A percentile compares a stretch with the other conserved stretches of the same genome.
These are phyloP conservation scores for Pulveroboletus sp. DNA, from an alignment of 768 basidiomycete genomes.

Conservation along the genomic window DNA sequence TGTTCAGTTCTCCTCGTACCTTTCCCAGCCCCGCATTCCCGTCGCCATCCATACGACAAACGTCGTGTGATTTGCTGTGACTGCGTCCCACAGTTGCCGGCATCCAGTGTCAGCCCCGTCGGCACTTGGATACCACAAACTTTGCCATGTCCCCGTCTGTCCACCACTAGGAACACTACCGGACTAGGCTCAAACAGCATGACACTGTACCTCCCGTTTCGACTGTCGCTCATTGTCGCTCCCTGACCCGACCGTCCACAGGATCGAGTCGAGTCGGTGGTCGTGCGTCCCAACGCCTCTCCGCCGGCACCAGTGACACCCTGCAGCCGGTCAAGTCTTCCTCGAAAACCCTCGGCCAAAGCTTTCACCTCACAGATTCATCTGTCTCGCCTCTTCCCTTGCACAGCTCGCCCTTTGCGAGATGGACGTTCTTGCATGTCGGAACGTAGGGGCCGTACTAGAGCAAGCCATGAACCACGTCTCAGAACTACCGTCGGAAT, in stretches of 20 bases:
- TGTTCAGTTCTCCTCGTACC: no score
- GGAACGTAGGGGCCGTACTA: conserved; percentile 17
- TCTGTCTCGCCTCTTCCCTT: conserved; percentile 8
- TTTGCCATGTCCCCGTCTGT: not conserved
- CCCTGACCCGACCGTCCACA: not conserved
- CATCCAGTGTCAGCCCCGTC: not conserved
- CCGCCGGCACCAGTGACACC: conserved; percentile 7
- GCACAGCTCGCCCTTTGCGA: conserved; percentile 22
- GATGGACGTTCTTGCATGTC: conserved; percentile 33
- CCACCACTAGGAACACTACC: no score
- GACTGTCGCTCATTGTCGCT: no score
- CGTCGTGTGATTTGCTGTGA: not conserved
- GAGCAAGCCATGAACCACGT: conserved; percentile 39
- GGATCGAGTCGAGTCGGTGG: not conserved
- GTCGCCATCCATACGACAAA: no score
- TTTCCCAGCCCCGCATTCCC: no score
- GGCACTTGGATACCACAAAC: not conserved
- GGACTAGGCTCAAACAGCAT: no score
- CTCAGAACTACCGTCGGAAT: conserved; percentile 38
- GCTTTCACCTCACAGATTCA: not conserved
- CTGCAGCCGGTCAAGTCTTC: not conserved
- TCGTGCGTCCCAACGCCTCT: not conserved
- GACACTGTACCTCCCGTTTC: no score
- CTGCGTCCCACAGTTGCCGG: no score
- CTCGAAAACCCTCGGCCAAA: no score